These are phyloP conservation scores for Nothophoma quercina DNA, from an alignment of 2,329 filamentous ascomycete species.

Conservation along the genomic window DNA sequence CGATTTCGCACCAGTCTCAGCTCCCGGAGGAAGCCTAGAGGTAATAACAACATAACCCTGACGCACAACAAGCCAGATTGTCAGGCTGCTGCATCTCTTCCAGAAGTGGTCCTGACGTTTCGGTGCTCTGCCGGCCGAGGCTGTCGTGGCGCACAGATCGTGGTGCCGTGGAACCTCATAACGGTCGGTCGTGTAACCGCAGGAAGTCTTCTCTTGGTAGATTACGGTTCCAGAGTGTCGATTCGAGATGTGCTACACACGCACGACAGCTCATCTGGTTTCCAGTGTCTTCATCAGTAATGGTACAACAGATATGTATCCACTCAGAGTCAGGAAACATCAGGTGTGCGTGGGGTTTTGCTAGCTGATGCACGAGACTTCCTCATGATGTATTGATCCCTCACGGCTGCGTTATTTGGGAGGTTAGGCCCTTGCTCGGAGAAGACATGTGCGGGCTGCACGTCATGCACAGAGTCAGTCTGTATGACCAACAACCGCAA, in stretches of 20 bases:
- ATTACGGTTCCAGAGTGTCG: conserved; percentile 1
- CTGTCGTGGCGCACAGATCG: conserved; percentile 14
- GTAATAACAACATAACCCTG: conserved; percentile 11
- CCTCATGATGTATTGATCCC: too few species aligned
- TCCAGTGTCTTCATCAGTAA: conserved; percentile 14
- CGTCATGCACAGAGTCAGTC: background rate
- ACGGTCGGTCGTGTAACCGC: conserved; percentile 21
- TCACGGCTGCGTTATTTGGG: background rate
- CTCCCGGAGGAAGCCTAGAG: conserved; percentile 13
- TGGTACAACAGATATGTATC: conserved; percentile 10
- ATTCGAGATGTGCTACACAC: conserved; percentile 12
- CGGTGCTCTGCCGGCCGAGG: conserved; percentile 24
- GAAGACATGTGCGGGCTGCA: background rate
- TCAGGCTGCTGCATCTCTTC: conserved; percentile 27
- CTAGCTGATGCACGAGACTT: background rate
- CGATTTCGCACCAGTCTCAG: conserved; percentile 7
- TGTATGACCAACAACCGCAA: background rate
- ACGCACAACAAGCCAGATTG: conserved; percentile 17
- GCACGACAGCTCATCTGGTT: conserved; percentile 15
- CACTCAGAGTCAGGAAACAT: conserved; percentile 2
- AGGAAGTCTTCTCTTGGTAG: conserved; percentile 10
- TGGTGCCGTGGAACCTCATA: conserved; percentile 23
- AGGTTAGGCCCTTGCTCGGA: background rate
- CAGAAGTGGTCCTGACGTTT: conserved; percentile 27
- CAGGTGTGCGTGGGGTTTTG: conserved; percentile 6